Base-by-base conservation (phyloP, 352 stramenopile species). In the Pythium coloratum region DNA sequence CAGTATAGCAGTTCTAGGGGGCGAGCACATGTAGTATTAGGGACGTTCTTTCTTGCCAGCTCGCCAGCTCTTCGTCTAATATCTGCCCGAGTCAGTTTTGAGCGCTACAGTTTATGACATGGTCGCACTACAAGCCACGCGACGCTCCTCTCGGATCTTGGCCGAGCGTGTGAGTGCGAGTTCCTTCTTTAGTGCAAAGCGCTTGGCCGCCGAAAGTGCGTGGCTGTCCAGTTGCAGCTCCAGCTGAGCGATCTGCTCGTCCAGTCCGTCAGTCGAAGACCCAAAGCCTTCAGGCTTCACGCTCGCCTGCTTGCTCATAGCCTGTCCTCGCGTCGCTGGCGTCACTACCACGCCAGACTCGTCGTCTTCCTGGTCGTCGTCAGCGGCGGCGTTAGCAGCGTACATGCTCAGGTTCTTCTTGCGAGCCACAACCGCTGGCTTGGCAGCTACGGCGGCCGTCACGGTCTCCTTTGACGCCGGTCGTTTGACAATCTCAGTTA, bases 101-200 rank as follows among this genome's bases (percentile, higher is more conserved):
- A 24, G 7, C n/a, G 54, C 18, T 61, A 20, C n/a, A 30, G 16
- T 30, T 30, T 30, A 30, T 4, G 2, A 30, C 28, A 30, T 30
- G 28, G 28, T 14, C 6, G 18, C 34, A 8, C 20, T 50, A n/a
- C 20, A 18, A 3, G 67, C 54, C 10, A 78, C 44, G 28, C 77
- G 69, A 7, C 84, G 74, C 30, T 76, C 64, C 34, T 78, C 71
- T 14, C 82, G 87, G 65, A 94, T 89, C 64, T 80, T 81, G 49
- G 82, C 74, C 3, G 86, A 90, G 33, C 86, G 86, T 34, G 80
- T 55, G 63, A 90, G 76, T 9, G 86, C 86, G 16, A 96, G 63
- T 47, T 94, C 80, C 66, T 94, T 96, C 73, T 92, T 94, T 36
- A 96, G 57, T 34, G 86, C 85, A 46, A 90, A 94, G 24, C 80